These are phyloP conservation scores for Mrakia frigida DNA, from an alignment of 768 basidiomycete species.

Conservation along the genomic window DNA sequence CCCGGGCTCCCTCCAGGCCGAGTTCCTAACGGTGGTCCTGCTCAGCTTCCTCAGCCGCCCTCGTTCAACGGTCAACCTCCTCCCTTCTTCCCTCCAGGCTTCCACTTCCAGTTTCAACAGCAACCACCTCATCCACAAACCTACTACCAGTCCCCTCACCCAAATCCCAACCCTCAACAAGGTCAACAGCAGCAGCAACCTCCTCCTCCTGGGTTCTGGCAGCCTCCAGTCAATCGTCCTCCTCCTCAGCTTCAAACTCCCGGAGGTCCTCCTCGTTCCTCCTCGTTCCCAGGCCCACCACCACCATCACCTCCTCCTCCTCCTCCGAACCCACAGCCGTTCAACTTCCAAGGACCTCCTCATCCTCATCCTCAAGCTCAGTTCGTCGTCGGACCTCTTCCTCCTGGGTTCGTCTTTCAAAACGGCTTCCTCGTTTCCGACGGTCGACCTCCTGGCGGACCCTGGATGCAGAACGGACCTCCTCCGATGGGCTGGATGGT, in stretches of 20 bases:
- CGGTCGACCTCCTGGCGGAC: too few relatives aligned
- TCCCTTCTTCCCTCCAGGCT: slow-evolving; percentile 3
- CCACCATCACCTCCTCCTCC: too few relatives aligned
- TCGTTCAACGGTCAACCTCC: neutral
- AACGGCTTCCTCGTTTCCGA: too few relatives aligned
- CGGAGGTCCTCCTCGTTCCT: neutral
- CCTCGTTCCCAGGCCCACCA: neutral
- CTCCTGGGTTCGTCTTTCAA: too few relatives aligned
- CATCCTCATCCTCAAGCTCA: too few relatives aligned
- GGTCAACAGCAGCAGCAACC: neutral
- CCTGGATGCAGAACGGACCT: too few relatives aligned
- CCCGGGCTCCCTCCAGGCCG: too few relatives aligned
- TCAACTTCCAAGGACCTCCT: too few relatives aligned
- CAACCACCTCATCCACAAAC: neutral
- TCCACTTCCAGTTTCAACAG: neutral
- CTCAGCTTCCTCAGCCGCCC: neutral
- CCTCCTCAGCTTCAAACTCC: neutral
- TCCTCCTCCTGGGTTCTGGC: neutral
- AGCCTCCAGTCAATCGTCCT: neutral
- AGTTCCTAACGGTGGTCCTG: too few relatives aligned
- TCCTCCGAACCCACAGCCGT: too few relatives aligned
- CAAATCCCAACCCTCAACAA: neutral
- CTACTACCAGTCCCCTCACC: neutral
- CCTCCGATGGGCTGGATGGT: too few relatives aligned
- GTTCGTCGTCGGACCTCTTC: too few relatives aligned